Evolutionary conservation across 345 rosid species (phyloP).

Genomic region (Citrus mangshanensis): DNA sequence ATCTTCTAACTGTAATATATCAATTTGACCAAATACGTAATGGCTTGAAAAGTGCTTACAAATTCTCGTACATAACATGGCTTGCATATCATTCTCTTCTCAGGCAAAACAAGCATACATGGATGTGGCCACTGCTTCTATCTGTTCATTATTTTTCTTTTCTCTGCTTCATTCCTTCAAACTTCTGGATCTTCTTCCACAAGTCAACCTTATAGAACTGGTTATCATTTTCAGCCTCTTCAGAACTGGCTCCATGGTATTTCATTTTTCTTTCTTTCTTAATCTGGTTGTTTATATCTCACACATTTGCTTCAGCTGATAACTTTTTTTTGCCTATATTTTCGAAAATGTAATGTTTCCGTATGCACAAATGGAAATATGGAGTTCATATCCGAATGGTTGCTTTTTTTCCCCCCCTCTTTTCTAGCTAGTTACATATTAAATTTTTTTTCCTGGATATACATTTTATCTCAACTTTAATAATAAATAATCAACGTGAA

Average conservation of each 20-base stretch:
- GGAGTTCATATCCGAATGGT: conserved; percentile 63
- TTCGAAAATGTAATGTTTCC: conserved; percentile 13
- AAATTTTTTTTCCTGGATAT: too few species aligned
- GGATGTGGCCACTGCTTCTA: conserved; percentile 6
- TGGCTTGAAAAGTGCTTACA: background rate
- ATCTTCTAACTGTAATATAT: background rate
- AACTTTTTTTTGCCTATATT: background rate
- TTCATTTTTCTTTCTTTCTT: background rate
- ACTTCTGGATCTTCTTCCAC: conserved; percentile 6
- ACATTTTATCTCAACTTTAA: too few species aligned
- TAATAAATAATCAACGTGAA: too few species aligned
- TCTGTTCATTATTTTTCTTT: conserved; percentile 27
- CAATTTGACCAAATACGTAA: background rate
- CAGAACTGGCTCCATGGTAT: too few species aligned
- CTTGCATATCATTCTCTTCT: background rate
- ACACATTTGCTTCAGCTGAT: conserved; percentile 1
- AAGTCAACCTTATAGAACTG: conserved; percentile 63
- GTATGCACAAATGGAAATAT: background rate
- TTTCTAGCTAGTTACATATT: background rate
- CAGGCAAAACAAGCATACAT: background rate
- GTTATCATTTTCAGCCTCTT: background rate
- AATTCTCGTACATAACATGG: background rate
- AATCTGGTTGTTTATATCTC: background rate
- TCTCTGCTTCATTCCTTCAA: conserved; percentile 15
- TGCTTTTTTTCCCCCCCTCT: too few species aligned